Conservation (phyloP, 225 moss, liverwort and hornwort genomes). For the Rhytidiadelphus loreus region DNA sequence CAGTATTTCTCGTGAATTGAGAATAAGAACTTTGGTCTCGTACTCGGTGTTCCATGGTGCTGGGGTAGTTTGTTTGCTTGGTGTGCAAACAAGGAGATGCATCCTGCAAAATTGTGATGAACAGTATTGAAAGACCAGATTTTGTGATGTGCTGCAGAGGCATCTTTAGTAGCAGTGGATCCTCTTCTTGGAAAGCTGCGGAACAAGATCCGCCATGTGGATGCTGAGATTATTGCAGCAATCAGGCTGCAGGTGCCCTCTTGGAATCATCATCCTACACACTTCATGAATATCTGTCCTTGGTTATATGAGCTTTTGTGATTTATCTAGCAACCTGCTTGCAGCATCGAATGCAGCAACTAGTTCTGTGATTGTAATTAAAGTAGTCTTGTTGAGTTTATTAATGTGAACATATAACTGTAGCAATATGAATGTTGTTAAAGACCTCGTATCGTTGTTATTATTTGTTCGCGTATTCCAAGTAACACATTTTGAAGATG, state of each 20-base stretch:
- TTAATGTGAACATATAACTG: background rate
- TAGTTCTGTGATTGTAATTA: background rate
- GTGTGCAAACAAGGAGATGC: background rate
- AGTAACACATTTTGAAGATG: background rate
- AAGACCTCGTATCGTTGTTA: background rate
- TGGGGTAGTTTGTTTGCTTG: background rate
- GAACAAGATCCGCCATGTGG: conserved; percentile 94
- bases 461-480: background rate
- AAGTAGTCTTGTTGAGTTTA: background rate
- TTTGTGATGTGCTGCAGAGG: conserved; percentile 49
- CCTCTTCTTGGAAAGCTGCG: conserved; percentile 87
- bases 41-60: background rate
- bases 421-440: background rate
- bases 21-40: background rate
- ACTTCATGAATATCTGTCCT: background rate
- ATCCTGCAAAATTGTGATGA: background rate
- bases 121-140: background rate
- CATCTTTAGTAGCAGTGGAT: conserved; percentile 89
- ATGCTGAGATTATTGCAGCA: conserved; percentile 91
- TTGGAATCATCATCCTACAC: background rate
- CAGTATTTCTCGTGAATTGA: background rate
- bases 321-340: background rate
- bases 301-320: background rate
- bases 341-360: background rate
- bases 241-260: conserved; percentile 84